Evolutionary conservation across 2,329 filamentous ascomycete genomes (phyloP), one percentile per base, ranked within the genome.

Genomic region (Penicillium sp.): DNA sequence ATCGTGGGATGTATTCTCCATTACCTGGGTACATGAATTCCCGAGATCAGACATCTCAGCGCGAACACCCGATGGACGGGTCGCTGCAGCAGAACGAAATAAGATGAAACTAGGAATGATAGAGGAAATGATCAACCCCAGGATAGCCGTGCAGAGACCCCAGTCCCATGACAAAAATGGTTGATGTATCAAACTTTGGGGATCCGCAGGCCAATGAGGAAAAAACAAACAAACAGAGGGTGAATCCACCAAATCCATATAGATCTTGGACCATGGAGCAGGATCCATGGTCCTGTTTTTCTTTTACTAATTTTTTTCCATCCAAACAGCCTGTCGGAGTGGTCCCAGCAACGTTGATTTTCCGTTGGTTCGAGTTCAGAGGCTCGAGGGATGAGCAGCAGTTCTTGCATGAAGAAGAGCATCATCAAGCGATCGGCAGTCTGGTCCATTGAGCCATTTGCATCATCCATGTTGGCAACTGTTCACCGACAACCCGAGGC

Each of bases 101-200:
- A 67, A 69, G 64, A 67, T 67, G 66, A 62, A 67, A 67, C 70
- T 68, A 70, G 59, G 63, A 61, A 65, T 60, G 68, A 67, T 68
- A 63, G 64, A 62, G 61, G 60, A 59, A 63, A 66, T 62, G 69
- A 72, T 71, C 67, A 61, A 59, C 59, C 57, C 64, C 58, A 58
- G 65, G 56, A 57, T 62, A 67, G 60, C 64, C 65, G 66, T 72
- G 68, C 70, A 71, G 69, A 40, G 38, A 40, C 38, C 58, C 66
- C 61, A 64, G 64, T 66, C 66, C 63, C 67, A 68, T 70, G 67
- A 70, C 61, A 58, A 54, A 49, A 57, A 52, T 54, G 44, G 56
- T 64, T 57, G 63, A 66, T 63, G 64, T 65, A 67, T 65, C 65
- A 62, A 60, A 64, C 61, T 62, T 63, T 64, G 52, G 57, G 50